A percentile compares a stretch with the other conserved stretches of the same genome.
Conservation (phyloP, 2,329 filamentous ascomycete species). For the Venturiaceae sp. region DNA sequence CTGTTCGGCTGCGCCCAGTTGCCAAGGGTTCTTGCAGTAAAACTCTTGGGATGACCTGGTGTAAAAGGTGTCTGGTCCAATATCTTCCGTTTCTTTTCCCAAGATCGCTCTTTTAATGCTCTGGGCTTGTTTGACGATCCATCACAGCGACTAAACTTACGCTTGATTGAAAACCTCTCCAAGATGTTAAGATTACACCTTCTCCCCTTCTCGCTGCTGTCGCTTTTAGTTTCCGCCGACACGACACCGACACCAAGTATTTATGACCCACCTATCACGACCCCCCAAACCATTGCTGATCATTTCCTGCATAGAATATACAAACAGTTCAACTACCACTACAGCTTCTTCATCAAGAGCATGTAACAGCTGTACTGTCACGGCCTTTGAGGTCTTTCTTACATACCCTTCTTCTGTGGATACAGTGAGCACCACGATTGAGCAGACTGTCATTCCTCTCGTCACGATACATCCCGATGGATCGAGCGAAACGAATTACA, state of each 20-base stretch:
- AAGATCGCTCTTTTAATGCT: background rate
- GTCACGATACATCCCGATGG: slow-evolving; percentile 5
- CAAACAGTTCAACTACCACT: background rate
- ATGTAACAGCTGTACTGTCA: background rate
- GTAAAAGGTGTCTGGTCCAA: background rate
- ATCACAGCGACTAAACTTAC: background rate
- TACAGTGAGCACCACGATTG: background rate
- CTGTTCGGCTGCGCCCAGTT: background rate
- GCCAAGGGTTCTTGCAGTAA: background rate
- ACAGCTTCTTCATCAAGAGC: background rate
- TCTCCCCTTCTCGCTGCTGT: background rate
- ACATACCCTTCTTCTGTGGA: slow-evolving; percentile 2
- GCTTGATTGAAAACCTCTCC: too few relatives aligned
- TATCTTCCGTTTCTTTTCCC: background rate
- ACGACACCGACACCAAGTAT: background rate
- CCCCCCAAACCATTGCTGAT: background rate
- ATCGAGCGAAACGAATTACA: slow-evolving; percentile 5
- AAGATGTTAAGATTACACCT: background rate
- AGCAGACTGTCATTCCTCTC: background rate
- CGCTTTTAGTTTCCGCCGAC: background rate
- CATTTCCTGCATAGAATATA: background rate
- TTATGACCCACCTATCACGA: background rate
- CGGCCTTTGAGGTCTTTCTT: background rate
- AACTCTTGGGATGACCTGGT: background rate
- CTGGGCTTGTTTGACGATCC: background rate